Evolutionary conservation across 176 grass and related monocot species (phyloP).

Genomic region (Avena insularis): DNA sequence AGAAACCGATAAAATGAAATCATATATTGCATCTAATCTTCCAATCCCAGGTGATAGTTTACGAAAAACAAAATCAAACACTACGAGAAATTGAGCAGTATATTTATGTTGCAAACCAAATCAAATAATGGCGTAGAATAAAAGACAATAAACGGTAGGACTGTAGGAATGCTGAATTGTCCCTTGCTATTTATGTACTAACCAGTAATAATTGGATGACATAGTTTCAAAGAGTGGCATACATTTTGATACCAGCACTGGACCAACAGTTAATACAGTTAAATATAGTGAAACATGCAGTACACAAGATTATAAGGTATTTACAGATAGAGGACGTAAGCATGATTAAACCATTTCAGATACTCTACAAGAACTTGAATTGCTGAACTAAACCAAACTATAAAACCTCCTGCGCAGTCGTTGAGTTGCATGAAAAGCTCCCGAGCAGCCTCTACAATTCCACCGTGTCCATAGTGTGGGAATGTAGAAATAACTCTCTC

Average conservation of each 20-base stretch:
- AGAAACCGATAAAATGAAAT: slow-evolving; percentile 17
- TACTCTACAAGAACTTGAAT: background rate
- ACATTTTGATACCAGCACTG: slow-evolving; percentile 15
- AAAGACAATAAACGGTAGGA: slow-evolving; percentile 14
- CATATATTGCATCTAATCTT: slow-evolving; percentile 31
- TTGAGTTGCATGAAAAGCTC: slow-evolving; percentile 97
- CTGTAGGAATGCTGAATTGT: slow-evolving; percentile 12
- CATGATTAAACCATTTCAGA: slow-evolving; percentile 20
- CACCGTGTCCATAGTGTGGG: slow-evolving; percentile 95
- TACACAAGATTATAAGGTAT: background rate
- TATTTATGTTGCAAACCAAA: slow-evolving; percentile 25
- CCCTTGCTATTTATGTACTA: slow-evolving; percentile 4
- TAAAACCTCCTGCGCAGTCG: slow-evolving; percentile 56
- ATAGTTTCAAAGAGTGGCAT: slow-evolving; percentile 9
- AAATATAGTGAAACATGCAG: slow-evolving; percentile 34
- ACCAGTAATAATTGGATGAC: background rate
- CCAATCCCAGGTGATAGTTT: slow-evolving; percentile 20
- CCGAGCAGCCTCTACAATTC: slow-evolving; percentile 87
- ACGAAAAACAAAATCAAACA: slow-evolving; percentile 15
- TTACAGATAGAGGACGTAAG: background rate
- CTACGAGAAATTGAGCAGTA: background rate
- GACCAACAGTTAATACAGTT: background rate
- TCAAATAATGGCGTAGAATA: slow-evolving; percentile 25
- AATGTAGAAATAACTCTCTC: slow-evolving; percentile 79
- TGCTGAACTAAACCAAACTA: slow-evolving; percentile 6